These are phyloP conservation scores for Pouteria glomerata DNA, from an alignment of 148 eudicot genomes.

Conservation along the genomic window DNA sequence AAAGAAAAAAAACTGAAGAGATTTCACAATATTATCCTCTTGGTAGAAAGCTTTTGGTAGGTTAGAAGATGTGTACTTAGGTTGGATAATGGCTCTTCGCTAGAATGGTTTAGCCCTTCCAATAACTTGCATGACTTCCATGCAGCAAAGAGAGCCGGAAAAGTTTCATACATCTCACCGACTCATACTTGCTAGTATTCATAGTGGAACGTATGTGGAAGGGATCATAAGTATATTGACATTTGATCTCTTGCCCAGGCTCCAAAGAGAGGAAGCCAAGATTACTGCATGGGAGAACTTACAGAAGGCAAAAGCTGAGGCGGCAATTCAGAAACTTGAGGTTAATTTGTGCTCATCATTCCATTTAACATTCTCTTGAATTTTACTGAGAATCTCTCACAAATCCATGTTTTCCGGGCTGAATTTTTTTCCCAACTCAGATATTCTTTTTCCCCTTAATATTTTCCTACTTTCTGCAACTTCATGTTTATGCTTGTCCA, in stretches of 20 bases:
- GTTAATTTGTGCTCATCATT: slow-evolving; percentile 17
- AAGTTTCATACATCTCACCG: background rate
- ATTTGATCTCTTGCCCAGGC: slow-evolving; percentile 26
- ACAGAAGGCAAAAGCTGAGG: slow-evolving; percentile 92
- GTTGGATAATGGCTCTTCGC: slow-evolving; percentile 2
- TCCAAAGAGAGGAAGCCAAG: slow-evolving; percentile 68
- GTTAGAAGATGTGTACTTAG: background rate
- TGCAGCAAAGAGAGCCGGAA: background rate
- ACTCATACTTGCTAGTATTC: background rate
- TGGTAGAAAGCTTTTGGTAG: background rate
- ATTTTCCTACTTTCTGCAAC: background rate
- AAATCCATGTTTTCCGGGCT: background rate
- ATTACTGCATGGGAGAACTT: slow-evolving; percentile 82
- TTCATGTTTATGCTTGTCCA: too few species aligned
- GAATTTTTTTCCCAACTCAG: background rate
- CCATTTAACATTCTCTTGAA: background rate
- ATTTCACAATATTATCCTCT: background rate
- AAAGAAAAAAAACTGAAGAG: too few species aligned
- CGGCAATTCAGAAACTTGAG: slow-evolving; percentile 74
- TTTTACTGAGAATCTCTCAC: background rate
- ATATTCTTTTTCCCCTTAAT: too few species aligned
- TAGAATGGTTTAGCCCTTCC: background rate
- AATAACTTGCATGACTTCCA: background rate
- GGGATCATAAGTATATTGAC: background rate
- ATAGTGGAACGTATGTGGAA: background rate